These are phyloP conservation scores for Hordeum pubiflorum DNA, from an alignment of 202 grass and related monocot species.

Conservation along the genomic window DNA sequence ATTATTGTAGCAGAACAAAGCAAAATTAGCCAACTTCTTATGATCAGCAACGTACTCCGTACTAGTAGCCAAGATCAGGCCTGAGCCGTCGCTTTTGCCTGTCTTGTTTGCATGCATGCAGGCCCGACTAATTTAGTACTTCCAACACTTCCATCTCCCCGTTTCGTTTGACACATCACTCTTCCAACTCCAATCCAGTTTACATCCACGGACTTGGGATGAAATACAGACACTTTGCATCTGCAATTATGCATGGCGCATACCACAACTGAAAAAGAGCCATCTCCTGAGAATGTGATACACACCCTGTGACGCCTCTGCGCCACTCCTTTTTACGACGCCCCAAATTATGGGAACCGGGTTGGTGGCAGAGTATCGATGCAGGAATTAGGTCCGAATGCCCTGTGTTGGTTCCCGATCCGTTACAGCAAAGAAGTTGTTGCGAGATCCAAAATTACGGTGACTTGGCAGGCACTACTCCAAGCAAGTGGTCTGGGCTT, in stretches of 20 bases:
- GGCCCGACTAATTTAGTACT: background rate
- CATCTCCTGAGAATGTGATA: background rate
- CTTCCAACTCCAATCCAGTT: background rate
- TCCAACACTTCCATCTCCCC: background rate
- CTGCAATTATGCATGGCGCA: background rate
- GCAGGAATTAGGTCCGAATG: conserved; percentile 19
- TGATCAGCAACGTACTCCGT: background rate
- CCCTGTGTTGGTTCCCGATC: background rate
- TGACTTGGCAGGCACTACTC: conserved; percentile 34
- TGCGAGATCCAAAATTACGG: background rate
- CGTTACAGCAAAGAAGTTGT: background rate
- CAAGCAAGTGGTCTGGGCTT: background rate
- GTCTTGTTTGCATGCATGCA: background rate
- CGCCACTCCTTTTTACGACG: background rate
- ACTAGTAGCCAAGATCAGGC: background rate
- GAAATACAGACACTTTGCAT: background rate
- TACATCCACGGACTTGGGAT: background rate
- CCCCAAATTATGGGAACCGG: background rate
- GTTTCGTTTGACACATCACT: background rate
- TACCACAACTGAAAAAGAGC: background rate
- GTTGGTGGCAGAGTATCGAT: conserved; percentile 21
- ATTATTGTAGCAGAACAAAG: background rate
- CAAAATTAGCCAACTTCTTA: background rate
- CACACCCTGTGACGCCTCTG: background rate
- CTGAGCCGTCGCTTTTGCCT: background rate